Percentiles rank a stretch among this genome's conserved stretches.
phyloP scores from a whole-genome alignment of 495 filamentous ascomycete genomes.

The Mytilinidion resinicola region DNA sequence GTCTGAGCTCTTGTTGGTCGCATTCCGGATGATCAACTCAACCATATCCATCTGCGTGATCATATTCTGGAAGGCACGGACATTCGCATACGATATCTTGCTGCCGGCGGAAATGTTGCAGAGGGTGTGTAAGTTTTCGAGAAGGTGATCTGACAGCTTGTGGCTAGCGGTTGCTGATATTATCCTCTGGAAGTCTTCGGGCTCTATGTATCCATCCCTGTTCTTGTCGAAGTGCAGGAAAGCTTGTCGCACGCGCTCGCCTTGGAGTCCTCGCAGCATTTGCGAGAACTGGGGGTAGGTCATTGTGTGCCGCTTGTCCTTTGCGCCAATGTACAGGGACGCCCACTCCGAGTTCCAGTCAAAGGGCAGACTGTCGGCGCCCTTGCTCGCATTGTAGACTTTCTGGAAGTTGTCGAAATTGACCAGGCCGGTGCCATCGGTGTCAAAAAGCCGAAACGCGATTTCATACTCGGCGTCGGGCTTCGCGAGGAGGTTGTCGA shows the following conservation, averaged over 20 bases:
- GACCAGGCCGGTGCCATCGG: constrained; percentile 71
- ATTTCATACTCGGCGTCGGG: constrained; percentile 99
- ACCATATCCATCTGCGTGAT: constrained; percentile 97
- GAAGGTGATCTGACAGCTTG: constrained; percentile 93
- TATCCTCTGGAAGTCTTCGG: constrained; percentile 92
- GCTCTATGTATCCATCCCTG: constrained; percentile 94
- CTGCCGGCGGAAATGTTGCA: constrained; percentile 90
- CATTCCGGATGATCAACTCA: constrained; percentile 81
- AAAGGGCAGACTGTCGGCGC: constrained; percentile 74
- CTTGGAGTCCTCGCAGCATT: constrained; percentile 93
- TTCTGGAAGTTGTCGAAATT: constrained; percentile 80
- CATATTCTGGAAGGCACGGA: constrained; percentile 94
- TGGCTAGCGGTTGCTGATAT: constrained; percentile 89
- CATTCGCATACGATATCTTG: constrained; percentile 96
- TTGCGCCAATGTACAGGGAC: constrained; percentile 83
- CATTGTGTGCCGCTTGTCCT: constrained; percentile 75
- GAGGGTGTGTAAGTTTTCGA: constrained; percentile 87
- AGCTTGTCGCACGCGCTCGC: constrained; percentile 89
- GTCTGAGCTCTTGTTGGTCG: constrained; percentile 73
- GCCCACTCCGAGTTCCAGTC: constrained; percentile 98
- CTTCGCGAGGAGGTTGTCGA: constrained; percentile 87
- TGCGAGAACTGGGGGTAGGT: constrained; percentile 97
- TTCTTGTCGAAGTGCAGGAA: constrained; percentile 90
- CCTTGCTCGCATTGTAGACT: constrained; percentile 78
- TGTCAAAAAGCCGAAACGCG: constrained; percentile 91